These are phyloP conservation scores for Debaryomyces coudertii DNA, from an alignment of 1,139 yeast genomes.

Conservation along the genomic window DNA sequence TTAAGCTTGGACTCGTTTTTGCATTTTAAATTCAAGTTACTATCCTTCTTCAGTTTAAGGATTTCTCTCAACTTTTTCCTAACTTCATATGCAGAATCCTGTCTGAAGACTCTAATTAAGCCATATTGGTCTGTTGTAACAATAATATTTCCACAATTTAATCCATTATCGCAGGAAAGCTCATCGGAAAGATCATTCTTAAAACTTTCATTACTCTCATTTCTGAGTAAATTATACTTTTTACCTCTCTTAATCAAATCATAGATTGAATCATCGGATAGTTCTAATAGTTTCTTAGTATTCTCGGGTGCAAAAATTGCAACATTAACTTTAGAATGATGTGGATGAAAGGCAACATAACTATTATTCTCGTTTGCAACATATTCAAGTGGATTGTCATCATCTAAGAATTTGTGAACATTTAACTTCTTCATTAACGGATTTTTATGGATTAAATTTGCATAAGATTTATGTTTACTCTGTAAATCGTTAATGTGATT, in stretches of 20 bases:
- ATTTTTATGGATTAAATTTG: conserved; percentile 35
- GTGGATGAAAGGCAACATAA: conserved; percentile 76
- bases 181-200: conserved; percentile 23
- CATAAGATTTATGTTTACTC: conserved; percentile 34
- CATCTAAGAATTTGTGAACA: conserved; percentile 27
- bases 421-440: conserved; percentile 34
- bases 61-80: conserved; percentile 29
- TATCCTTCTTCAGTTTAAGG: conserved; percentile 15
- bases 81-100: conserved; percentile 62
- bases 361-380: conserved; percentile 53
- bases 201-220: conserved; percentile 16
- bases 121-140: conserved; percentile 82
- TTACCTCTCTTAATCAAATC: conserved; percentile 51
- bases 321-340: conserved; percentile 70
- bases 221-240: conserved; percentile 11
- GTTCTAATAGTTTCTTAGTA: conserved; percentile 64
- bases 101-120: conserved; percentile 72
- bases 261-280: conserved; percentile 78
- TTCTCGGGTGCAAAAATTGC: conserved; percentile 81
- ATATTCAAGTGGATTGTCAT: conserved; percentile 26
- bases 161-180: conserved; percentile 15
- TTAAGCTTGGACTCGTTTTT: not conserved
- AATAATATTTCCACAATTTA: conserved; percentile 50
- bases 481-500: conserved; percentile 37
- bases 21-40: not conserved